Percentiles rank a stretch among this genome's conserved stretches.
Conservation (phyloP, 2,329 filamentous ascomycete species). For the Diplodia scrobiculata region DNA sequence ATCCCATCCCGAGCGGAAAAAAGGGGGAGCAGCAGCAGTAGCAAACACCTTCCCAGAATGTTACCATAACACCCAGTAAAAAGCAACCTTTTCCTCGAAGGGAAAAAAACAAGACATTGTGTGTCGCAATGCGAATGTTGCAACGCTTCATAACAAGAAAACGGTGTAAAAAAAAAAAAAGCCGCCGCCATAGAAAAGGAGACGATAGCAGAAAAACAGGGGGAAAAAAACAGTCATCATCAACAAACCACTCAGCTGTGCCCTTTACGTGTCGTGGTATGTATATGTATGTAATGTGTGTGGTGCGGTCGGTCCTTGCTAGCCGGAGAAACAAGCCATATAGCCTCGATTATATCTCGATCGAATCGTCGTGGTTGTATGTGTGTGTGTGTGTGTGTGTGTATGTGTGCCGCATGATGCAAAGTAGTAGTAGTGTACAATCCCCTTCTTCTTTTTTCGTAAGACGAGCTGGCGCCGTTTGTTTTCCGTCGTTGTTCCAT, state of each 20-base stretch:
- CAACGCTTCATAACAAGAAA: slow-evolving; percentile 5
- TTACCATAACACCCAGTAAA: background rate
- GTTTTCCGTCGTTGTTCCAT: background rate
- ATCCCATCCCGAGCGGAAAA: background rate
- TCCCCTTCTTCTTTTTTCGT: background rate
- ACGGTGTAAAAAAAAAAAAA: background rate
- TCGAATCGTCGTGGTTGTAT: background rate
- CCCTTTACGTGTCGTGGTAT: background rate
- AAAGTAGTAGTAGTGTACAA: background rate
- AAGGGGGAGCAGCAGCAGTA: background rate
- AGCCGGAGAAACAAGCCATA: background rate
- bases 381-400: background rate
- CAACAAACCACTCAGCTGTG: background rate
- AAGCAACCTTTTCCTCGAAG: background rate
- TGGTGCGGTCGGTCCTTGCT: too few species aligned
- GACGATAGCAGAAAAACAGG: background rate
- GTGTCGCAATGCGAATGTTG: background rate
- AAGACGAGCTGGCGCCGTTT: background rate
- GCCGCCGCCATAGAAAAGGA: background rate
- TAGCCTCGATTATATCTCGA: slow-evolving; percentile 5
- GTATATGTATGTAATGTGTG: background rate
- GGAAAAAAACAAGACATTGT: background rate
- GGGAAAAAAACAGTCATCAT: background rate
- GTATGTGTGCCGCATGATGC: background rate
- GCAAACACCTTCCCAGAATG: slow-evolving; percentile 5